phyloP scores from a whole-genome alignment of 495 filamentous ascomycete species.

The Daldinia concentrica region DNA sequence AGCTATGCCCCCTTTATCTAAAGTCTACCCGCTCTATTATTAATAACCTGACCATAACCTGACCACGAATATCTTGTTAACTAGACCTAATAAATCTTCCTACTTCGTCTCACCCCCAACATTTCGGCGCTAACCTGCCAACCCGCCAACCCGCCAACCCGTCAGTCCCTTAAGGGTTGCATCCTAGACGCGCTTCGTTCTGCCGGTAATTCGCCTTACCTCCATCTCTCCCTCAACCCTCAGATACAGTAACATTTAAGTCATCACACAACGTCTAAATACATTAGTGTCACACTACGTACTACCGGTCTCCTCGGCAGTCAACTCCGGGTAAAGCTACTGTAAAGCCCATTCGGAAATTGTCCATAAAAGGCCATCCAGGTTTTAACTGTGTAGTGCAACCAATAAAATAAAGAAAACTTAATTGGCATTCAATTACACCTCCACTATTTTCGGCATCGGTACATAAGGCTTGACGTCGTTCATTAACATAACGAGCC shows the following conservation, averaged over 20 bases:
- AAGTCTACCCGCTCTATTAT: slow-evolving; percentile 1
- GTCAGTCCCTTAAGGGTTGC: slow-evolving; percentile 4
- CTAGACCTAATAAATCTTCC: background rate
- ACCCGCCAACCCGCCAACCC: slow-evolving; percentile 14
- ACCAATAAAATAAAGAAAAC: slow-evolving; percentile 27
- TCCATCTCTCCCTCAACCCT: slow-evolving; percentile 24
- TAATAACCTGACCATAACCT: background rate
- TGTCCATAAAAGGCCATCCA: slow-evolving; percentile 23
- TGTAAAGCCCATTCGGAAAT: slow-evolving; percentile 30
- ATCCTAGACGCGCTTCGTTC: slow-evolving; percentile 26
- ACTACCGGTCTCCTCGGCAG: slow-evolving; percentile 40
- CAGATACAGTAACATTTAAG: slow-evolving; percentile 33
- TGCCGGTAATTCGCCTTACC: slow-evolving; percentile 37
- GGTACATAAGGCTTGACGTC: too few relatives aligned
- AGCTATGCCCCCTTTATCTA: background rate
- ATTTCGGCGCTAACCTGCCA: slow-evolving; percentile 20
- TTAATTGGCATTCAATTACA: slow-evolving; percentile 29
- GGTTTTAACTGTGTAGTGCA: slow-evolving; percentile 2
- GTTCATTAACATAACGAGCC: too few relatives aligned
- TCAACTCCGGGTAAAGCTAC: slow-evolving; percentile 41
- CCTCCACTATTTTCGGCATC: too few relatives aligned
- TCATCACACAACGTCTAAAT: slow-evolving; percentile 31
- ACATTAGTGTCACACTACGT: slow-evolving; percentile 38
- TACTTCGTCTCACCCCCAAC: slow-evolving; percentile 2
- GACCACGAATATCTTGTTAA: background rate